phyloP scores from a whole-genome alignment of 371 early-diverging fungal species.

The Apophysomyces sp. region DNA sequence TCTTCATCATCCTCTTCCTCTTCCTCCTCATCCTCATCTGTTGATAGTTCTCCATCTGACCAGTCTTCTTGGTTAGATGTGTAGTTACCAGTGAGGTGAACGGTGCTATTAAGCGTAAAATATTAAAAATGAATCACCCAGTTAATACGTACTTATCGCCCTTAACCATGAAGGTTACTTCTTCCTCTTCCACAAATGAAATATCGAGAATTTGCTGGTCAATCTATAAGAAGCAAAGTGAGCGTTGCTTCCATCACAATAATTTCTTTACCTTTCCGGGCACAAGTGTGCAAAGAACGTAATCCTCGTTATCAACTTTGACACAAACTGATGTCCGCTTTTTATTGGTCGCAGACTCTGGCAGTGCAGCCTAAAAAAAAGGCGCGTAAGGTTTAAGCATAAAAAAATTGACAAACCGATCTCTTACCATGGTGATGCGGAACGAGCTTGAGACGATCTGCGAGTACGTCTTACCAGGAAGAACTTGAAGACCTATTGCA shows the following conservation, averaged over 20 bases:
- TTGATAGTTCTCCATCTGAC: background rate
- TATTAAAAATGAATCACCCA: background rate
- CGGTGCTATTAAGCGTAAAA: constrained; percentile 5
- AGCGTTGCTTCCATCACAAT: background rate
- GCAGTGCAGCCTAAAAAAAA: constrained; percentile 63
- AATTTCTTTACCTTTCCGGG: constrained; percentile 47
- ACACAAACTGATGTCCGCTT: constrained; percentile 64
- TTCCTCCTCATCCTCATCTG: background rate
- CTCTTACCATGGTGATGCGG: constrained; percentile 66
- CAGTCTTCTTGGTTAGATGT: constrained; percentile 7
- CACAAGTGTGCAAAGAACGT: constrained; percentile 71
- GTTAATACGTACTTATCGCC: constrained; percentile 54
- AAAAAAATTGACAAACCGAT: background rate
- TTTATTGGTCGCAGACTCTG: constrained; percentile 38
- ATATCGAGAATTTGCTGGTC: constrained; percentile 72
- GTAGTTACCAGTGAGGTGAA: constrained; percentile 28
- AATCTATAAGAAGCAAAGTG: constrained; percentile 6
- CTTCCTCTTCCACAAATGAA: constrained; percentile 75
- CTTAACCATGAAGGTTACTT: constrained; percentile 65
- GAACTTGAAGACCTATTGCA: constrained; percentile 48
- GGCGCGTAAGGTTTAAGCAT: background rate
- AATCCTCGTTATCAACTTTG: constrained; percentile 66
- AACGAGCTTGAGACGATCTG: constrained; percentile 73
- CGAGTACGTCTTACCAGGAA: constrained; percentile 63
- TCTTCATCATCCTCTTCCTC: too few species aligned